phyloP scores from a whole-genome alignment of 805 yeast genomes.

The Teunomyces tritomae region DNA sequence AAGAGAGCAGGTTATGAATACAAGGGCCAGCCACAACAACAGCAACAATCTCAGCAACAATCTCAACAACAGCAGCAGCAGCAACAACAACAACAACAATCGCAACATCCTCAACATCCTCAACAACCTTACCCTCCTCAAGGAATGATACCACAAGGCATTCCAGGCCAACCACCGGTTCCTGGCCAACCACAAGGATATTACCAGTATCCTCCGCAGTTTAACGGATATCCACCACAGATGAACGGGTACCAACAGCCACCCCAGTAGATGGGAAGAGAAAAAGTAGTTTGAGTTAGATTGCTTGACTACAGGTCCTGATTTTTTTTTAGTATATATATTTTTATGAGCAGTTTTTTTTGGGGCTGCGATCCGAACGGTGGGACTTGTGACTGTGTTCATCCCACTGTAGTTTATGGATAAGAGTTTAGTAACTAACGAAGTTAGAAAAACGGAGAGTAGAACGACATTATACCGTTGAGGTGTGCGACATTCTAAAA shows the following conservation, averaged over 20 bases:
- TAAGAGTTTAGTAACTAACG: neutral
- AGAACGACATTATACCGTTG: neutral
- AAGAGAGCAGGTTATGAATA: conserved; percentile 39
- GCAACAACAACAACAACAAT: neutral
- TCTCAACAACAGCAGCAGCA: conserved; percentile 7
- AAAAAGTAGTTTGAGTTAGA: too few relatives aligned
- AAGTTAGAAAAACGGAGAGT: neutral
- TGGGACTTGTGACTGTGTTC: conserved; percentile 3
- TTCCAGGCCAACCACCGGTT: conserved; percentile 6
- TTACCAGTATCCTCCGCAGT: conserved; percentile 22
- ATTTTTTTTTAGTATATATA: neutral
- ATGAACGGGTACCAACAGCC: conserved; percentile 21
- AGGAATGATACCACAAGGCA: conserved; percentile 12
- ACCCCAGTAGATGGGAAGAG: conserved; percentile 13
- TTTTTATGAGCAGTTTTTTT: neutral
- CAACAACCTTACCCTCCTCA: conserved; percentile 14
- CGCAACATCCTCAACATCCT: conserved; percentile 7
- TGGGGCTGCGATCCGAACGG: neutral
- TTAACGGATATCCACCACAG: conserved; percentile 25
- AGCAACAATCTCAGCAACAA: conserved; percentile 7
- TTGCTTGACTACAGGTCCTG: neutral
- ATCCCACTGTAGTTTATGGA: conserved; percentile 1
- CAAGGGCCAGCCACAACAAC: conserved; percentile 43
- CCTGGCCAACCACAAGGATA: conserved; percentile 15
- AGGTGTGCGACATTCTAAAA: neutral